These are phyloP conservation scores for Hansenula anomala DNA, from an alignment of 1,139 yeast species.

Conservation along the genomic window DNA sequence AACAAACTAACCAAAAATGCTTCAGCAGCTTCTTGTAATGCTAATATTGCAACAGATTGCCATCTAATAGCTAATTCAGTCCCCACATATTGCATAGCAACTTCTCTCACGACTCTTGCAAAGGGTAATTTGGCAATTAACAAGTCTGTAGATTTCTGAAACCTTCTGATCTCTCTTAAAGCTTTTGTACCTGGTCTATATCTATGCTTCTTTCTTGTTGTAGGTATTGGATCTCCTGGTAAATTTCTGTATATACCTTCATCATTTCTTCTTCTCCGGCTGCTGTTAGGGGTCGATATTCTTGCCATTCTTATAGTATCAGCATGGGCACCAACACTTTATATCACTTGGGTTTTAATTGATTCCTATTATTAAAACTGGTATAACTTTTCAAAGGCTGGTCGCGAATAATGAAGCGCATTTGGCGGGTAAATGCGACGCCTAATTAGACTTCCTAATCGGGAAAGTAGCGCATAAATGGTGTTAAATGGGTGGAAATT, in stretches of 20 bases:
- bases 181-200: constrained; percentile 75
- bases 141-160: constrained; percentile 74
- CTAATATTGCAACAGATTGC: constrained; percentile 86
- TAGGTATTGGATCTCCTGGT: constrained; percentile 44
- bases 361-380: no score
- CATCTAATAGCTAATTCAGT: constrained; percentile 65
- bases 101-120: constrained; percentile 76
- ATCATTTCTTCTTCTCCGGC: constrained; percentile 4
- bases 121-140: constrained; percentile 84
- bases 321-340: neutral
- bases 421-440: constrained; percentile 17
- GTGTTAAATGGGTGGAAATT: no score
- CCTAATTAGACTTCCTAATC: constrained; percentile 7
- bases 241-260: constrained; percentile 42
- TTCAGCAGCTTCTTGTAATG: constrained; percentile 90
- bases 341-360: no score
- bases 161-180: constrained; percentile 70
- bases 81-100: constrained; percentile 58
- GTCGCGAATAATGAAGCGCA: neutral
- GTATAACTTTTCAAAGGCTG: no score
- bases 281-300: constrained; percentile 3
- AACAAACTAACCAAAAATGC: constrained; percentile 81
- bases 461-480: no score
- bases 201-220: constrained; percentile 37
- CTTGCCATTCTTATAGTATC: constrained; percentile 15